Percentiles rank a stretch among this genome's conserved stretches.
These are phyloP conservation scores for Hericium coralloides DNA, from an alignment of 768 basidiomycete species.

Conservation along the genomic window DNA sequence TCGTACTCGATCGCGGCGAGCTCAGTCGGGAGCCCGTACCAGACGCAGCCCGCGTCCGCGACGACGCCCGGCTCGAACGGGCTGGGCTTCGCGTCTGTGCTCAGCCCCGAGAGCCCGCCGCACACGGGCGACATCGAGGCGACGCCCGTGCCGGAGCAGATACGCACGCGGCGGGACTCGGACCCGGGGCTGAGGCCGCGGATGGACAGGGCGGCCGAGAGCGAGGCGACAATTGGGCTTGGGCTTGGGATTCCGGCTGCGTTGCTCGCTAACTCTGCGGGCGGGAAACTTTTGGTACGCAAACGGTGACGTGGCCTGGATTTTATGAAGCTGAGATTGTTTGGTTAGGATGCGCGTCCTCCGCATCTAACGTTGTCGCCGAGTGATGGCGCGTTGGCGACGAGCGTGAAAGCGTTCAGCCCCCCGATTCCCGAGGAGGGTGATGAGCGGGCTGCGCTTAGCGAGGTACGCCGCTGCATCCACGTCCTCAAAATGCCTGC, in stretches of 20 bases:
- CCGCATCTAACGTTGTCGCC: conserved; percentile 47
- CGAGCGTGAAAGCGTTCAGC: conserved; percentile 25
- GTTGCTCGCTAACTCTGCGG: neutral
- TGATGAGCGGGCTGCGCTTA: conserved; percentile 48
- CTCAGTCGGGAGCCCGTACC: conserved; percentile 30
- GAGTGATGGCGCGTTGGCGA: conserved; percentile 49
- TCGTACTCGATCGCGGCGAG: conserved; percentile 14
- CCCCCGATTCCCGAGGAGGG: conserved; percentile 23
- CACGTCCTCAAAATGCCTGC: neutral
- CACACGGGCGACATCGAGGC: conserved; percentile 12
- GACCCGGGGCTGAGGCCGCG: conserved; percentile 6
- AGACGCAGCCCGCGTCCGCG: conserved; percentile 18
- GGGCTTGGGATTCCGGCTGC: conserved; percentile 20
- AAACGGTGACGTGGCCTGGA: too few species aligned
- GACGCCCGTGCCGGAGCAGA: neutral
- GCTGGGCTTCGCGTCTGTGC: conserved; percentile 10
- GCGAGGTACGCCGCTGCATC: conserved; percentile 46
- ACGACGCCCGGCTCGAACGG: conserved; percentile 14
- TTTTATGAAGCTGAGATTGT: neutral
- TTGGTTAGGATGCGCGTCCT: conserved; percentile 36
- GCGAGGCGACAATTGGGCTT: conserved; percentile 17
- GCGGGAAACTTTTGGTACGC: too few species aligned
- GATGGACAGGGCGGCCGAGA: conserved; percentile 6
- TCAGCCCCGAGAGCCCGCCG: conserved; percentile 27
- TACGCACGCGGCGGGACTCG: conserved; percentile 5